Base-by-base conservation (phyloP, 176 grass and related monocot genomes). In the Carex parvula region DNA sequence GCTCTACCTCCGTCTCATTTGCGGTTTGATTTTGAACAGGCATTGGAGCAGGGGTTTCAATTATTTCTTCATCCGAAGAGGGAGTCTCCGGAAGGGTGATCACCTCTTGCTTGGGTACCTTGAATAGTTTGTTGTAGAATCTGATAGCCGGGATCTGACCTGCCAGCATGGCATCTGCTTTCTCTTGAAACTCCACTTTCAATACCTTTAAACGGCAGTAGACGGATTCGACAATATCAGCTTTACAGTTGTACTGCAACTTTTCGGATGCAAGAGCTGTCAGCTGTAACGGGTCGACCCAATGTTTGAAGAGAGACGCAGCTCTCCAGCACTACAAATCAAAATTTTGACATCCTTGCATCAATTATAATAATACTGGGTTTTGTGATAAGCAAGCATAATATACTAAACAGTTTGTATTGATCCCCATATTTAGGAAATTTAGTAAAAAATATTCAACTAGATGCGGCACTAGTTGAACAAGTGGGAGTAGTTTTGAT, bases 281-380 rank as follows among this genome's bases (percentile, higher is more conserved):
- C 66, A 93, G 91, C 75, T 98, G 89, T 15, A 72, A 75, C 64
- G 35, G 92, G 87, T 87, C 84, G 21, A 98, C 32, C 70, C 91
- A 94, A 81, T 93, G 92, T 74, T 93, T 95, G 81, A 90, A 90
- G 33, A 95, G 84, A 90, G 95, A 95, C 70, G 92, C 89, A 88
- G 95, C 95, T 84, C 91, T 90, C 95, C 95, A 98, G 75, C 92
- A 95, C 95, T 98, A 85, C 81, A 82, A 60, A 30, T 84, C 41
- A 83, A 79, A n/a, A 52, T 46, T 21, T 42, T 12, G 26, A 75
- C 9, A 75, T 29, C 63, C 90, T 57, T 58, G 57, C 55, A 87
- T 88, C n/a, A 93, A 85, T 3, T 86, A 55, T 20, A 85, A 30
- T 20, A 71, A 20, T 44, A 44, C 6, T 20, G 37, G 4, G 17